phyloP scores from a whole-genome alignment of 345 rosid genomes.

The Salix exigua region DNA sequence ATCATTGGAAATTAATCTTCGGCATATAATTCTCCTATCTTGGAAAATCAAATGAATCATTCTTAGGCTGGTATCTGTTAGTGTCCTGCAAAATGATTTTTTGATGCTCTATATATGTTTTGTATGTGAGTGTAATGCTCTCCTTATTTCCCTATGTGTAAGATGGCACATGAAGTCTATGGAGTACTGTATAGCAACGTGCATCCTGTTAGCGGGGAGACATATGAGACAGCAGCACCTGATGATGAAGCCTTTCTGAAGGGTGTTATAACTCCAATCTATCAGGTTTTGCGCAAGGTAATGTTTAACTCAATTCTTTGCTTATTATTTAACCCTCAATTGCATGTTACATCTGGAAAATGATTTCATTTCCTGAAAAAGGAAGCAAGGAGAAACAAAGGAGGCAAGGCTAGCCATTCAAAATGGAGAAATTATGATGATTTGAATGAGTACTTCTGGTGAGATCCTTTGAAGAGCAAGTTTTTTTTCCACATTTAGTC shows the following conservation, averaged over 20 bases:
- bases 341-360: constrained; percentile 5
- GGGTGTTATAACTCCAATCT: constrained; percentile 74
- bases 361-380: constrained; percentile 35
- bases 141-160: constrained; percentile 21
- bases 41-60: background rate
- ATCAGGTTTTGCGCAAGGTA: constrained; percentile 70
- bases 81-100: background rate
- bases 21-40: background rate
- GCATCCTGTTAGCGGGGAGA: constrained; percentile 52
- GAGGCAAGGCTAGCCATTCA: constrained; percentile 91
- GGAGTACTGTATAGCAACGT: constrained; percentile 52
- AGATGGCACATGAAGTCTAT: constrained; percentile 80
- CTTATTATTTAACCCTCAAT: background rate
- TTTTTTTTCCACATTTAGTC: constrained; percentile 11
- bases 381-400: constrained; percentile 82
- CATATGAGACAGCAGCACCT: constrained; percentile 38
- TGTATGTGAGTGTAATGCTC: constrained; percentile 16
- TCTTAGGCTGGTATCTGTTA: background rate
- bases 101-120: background rate
- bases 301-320: constrained; percentile 6
- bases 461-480: constrained; percentile 24
- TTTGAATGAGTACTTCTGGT: constrained; percentile 97
- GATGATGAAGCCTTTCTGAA: constrained; percentile 82
- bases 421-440: constrained; percentile 99
- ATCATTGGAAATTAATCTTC: background rate